Evolutionary conservation across 2,329 filamentous ascomycete genomes (phyloP), one percentile per base, ranked within the genome.

Genomic region (Colletotrichum orbiculare): DNA sequence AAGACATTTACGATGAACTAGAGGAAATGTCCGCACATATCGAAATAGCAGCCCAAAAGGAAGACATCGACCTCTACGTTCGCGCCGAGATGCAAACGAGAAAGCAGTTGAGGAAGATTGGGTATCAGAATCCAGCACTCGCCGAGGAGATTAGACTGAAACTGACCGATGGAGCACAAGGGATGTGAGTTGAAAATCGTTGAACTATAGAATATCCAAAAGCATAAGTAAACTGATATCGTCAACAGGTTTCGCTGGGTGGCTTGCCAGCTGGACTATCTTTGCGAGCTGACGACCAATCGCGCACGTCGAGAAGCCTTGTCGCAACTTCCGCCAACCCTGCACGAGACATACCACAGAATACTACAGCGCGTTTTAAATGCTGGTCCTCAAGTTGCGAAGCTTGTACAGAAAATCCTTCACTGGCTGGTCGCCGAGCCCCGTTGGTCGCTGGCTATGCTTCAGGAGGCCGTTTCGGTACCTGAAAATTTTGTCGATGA

Each of bases 361-460:
- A 12, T 60, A 1, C 33, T 60, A 0, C 3, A 38, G 0, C 25
- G 57, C 8, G 12, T 60, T 0, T 2, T 45, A 0, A 0, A 8
- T 1, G 4, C 5, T 9, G 50, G 50, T 2, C 5, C 48, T 0
- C 15, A 45, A 7, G 1, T 37, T 0, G 1, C 3, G 8, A 39
- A 39, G 0, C 41, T 60, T 9, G 57, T 60, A 2, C 57, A 37
- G 3, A 60, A 54, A 12, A 33, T 33, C 0, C 43, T 60, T 33
- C 57, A 60, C 39, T 60, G 48, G 48, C 54, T 42, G 34, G 39
- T 10, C 0, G 15, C 41, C 3, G 2, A n/a, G 38, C n/a, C 7
- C 10, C 0, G 0, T n/a, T 13, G 49, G 2, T 9, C 38, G 1
- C 15, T 57, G 17, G 0, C 4, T 34, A 6, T n/a, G 2, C 4